Percentiles rank a stretch among this genome's conserved stretches.
Evolutionary conservation across 768 basidiomycete species (phyloP).

Genomic region (Lentinula raphanica): DNA sequence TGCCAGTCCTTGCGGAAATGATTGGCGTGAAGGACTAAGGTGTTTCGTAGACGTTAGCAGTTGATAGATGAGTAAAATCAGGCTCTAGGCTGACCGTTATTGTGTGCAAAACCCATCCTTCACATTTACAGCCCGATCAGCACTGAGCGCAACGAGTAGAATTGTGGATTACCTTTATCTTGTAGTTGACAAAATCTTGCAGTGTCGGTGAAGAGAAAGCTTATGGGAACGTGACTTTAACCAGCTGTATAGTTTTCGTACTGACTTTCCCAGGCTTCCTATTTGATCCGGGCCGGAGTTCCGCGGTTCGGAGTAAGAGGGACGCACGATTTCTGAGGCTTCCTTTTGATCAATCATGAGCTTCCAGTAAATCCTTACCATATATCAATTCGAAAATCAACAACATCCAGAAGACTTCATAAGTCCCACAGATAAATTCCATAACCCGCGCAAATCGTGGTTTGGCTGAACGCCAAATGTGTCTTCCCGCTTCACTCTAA

Average conservation of each 20-base stretch:
- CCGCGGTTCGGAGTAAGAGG: too few species aligned
- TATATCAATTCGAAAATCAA: neutral
- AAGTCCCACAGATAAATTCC: neutral
- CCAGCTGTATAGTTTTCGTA: neutral
- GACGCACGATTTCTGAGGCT: neutral
- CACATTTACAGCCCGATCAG: slow-evolving; percentile 29
- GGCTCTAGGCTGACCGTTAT: slow-evolving; percentile 57
- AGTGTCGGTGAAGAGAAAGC: neutral
- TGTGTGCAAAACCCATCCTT: slow-evolving; percentile 74
- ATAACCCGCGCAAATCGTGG: neutral
- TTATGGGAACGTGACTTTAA: neutral
- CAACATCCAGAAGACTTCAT: neutral
- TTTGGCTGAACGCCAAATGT: neutral
- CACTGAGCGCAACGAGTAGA: neutral
- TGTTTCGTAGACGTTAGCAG: slow-evolving; percentile 1
- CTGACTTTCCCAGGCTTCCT: neutral
- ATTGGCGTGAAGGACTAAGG: slow-evolving; percentile 81
- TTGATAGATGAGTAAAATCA: neutral
- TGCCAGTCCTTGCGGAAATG: slow-evolving; percentile 99
- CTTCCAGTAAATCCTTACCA: too few species aligned
- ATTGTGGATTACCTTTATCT: neutral
- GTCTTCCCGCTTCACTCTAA: neutral
- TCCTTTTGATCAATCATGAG: neutral
- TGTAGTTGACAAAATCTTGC: neutral
- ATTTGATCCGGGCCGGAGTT: neutral